Evolutionary conservation across 768 basidiomycete species (phyloP), one percentile per base, ranked within the genome.

Genomic region (Trametes elegans): DNA sequence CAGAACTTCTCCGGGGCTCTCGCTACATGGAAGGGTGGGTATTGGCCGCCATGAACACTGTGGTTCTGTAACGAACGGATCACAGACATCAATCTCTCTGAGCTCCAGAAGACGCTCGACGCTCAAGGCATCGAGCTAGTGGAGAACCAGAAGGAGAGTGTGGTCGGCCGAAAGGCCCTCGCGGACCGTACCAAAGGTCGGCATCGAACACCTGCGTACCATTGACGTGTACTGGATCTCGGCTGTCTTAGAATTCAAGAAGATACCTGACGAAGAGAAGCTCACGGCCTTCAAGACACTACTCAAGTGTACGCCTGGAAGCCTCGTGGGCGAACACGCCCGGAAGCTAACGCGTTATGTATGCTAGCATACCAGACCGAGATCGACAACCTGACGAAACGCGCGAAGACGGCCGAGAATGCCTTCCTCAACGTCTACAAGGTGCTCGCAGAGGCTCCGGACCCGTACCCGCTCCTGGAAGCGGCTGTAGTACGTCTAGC

Each of bases 341-440:
- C n/a, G n/a, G n/a, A n/a, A n/a, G n/a, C n/a, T n/a, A n/a, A n/a
- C n/a, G n/a, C 27, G 11, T 11, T 48, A 39, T 3, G 44, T 49
- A 35, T 36, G 40, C 49, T 62, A 94, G 94, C 93, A 1, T 98
- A 98, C 76, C 96, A 98, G 72, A 81, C 86, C 3, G 97, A 98
- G 74, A 98, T 99, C 53, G 97, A 99, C 76, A 87, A 77, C 66
- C 83, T 99, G 60, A 98, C 96, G 0, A 89, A 91, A 62, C 88
- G 97, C 8, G 91, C 88, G 34, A 98, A 98, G 68, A 72, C 81
- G 21, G 89, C 94, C 9, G 97, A 99, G 77, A 95, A 90, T 64
- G 91, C 94, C 0, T 98, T 99, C 72, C 77, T 98, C n/a, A 92
- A 86, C 63, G 88, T 95, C 18, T 98, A 98, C 79, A 98, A 98